Conservation (phyloP, 345 rosid species). For the Linum trigynum region DNA sequence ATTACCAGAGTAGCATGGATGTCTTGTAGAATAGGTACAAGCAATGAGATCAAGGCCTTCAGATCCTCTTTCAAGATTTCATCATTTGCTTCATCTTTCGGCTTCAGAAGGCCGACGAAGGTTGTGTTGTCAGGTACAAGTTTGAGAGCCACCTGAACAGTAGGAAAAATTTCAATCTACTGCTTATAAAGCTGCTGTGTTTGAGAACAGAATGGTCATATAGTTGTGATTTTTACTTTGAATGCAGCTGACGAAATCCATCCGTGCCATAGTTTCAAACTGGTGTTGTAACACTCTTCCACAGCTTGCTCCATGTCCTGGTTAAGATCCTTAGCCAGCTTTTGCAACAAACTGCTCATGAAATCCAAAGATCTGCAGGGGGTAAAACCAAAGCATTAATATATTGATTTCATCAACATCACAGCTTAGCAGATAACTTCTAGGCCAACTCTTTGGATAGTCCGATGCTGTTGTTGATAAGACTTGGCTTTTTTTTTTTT, state of each 20-base stretch:
- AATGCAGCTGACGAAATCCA: conserved; percentile 95
- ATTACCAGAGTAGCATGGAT: conserved; percentile 52
- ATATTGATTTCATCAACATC: background rate
- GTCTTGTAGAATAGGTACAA: conserved; percentile 51
- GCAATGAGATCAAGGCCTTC: conserved; percentile 42
- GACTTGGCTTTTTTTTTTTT: background rate
- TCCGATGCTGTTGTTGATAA: background rate
- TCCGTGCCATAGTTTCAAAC: conserved; percentile 84
- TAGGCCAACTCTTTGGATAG: background rate
- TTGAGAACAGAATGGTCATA: no score
- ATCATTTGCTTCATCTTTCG: conserved; percentile 33
- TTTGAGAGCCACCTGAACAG: conserved; percentile 60
- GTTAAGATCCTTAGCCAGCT: conserved; percentile 40
- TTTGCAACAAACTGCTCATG: conserved; percentile 41
- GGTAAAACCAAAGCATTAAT: background rate
- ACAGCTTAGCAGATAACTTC: background rate
- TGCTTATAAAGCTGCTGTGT: background rate
- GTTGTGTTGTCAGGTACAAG: conserved; percentile 59
- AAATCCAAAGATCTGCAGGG: conserved; percentile 68
- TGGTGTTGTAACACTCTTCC: conserved; percentile 58
- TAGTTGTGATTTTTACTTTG: conserved; percentile 33
- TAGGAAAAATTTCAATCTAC: conserved; percentile 1
- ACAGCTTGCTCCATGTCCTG: conserved; percentile 63
- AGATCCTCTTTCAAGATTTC: conserved; percentile 50
- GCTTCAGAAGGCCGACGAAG: conserved; percentile 45